phyloP scores from a whole-genome alignment of 306 rosid genomes.

The Begonia peltatifolia region DNA sequence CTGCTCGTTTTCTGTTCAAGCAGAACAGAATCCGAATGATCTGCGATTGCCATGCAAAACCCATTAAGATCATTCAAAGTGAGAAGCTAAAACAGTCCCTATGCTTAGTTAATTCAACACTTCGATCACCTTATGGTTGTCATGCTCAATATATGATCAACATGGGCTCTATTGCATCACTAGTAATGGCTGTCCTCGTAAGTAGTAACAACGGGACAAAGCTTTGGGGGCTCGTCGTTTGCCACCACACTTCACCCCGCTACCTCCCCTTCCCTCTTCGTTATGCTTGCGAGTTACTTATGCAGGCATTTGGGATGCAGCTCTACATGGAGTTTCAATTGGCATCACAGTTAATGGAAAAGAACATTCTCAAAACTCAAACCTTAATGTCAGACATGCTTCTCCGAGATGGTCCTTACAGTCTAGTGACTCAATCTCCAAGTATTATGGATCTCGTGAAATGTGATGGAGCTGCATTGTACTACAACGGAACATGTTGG shows the following conservation, averaged over 20 bases:
- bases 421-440: conserved; percentile 55
- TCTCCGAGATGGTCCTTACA: conserved; percentile 55
- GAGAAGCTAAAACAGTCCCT: conserved; percentile 47
- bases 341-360: conserved; percentile 59
- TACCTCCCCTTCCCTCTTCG: conserved; percentile 74
- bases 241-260: conserved; percentile 65
- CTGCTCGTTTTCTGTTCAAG: conserved; percentile 69
- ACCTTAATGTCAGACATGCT: conserved; percentile 78
- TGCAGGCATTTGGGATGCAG: conserved; percentile 74
- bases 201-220: conserved; percentile 30
- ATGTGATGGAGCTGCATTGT: conserved; percentile 79
- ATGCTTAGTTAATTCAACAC: conserved; percentile 74
- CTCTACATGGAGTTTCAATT: conserved; percentile 57
- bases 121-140: conserved; percentile 62
- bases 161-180: conserved; percentile 65
- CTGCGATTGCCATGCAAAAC: conserved; percentile 58
- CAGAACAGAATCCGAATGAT: conserved; percentile 66
- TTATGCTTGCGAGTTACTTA: conserved; percentile 73
- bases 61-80: conserved; percentile 44
- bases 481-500: conserved; percentile 50
- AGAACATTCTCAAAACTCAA: conserved; percentile 47
- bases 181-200: conserved; percentile 49
- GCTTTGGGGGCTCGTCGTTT: conserved; percentile 89
- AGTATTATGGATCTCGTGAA: conserved; percentile 70
- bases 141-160: conserved; percentile 64